These are phyloP conservation scores for Amaranthus hypochondriacus DNA, from an alignment of 148 eudicot genomes.

Conservation along the genomic window DNA sequence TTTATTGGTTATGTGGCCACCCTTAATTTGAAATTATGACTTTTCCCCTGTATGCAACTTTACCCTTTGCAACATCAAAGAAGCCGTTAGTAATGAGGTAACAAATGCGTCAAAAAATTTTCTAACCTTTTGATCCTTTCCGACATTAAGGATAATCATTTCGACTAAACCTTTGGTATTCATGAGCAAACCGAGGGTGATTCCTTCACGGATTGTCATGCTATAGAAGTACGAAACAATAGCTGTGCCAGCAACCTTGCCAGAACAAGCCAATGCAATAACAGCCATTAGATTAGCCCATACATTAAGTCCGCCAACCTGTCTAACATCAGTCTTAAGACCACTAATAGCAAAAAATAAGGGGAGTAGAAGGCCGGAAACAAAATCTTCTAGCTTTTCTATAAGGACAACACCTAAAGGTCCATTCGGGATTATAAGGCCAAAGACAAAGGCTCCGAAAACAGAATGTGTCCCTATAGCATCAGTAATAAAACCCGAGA, in stretches of 20 bases:
- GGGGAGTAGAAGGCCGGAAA: constrained; percentile 61
- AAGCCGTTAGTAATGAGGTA: too few relatives aligned
- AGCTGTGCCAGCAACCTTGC: constrained; percentile 53
- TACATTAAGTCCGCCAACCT: constrained; percentile 52
- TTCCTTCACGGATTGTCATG: constrained; percentile 40
- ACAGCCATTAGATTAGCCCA: constrained; percentile 69
- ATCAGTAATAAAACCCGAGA: constrained; percentile 61
- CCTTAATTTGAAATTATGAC: too few relatives aligned
- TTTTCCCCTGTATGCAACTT: too few relatives aligned
- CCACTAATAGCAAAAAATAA: constrained; percentile 65
- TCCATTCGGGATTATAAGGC: constrained; percentile 63
- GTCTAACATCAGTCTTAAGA: constrained; percentile 52
- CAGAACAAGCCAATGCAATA: constrained; percentile 50
- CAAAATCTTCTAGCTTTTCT: constrained; percentile 69
- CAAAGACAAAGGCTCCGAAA: constrained; percentile 67
- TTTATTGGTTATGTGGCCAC: too few relatives aligned
- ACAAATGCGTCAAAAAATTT: too few relatives aligned
- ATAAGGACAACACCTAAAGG: constrained; percentile 53
- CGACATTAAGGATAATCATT: constrained; percentile 72
- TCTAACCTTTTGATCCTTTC: constrained; percentile 59
- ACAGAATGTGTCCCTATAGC: constrained; percentile 65
- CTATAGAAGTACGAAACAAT: constrained; percentile 37
- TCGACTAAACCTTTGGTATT: constrained; percentile 71
- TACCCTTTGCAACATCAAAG: too few relatives aligned
- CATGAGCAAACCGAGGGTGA: constrained; percentile 57